These are phyloP conservation scores for Xylaria longipes DNA, from an alignment of 495 filamentous ascomycete species.

Conservation along the genomic window DNA sequence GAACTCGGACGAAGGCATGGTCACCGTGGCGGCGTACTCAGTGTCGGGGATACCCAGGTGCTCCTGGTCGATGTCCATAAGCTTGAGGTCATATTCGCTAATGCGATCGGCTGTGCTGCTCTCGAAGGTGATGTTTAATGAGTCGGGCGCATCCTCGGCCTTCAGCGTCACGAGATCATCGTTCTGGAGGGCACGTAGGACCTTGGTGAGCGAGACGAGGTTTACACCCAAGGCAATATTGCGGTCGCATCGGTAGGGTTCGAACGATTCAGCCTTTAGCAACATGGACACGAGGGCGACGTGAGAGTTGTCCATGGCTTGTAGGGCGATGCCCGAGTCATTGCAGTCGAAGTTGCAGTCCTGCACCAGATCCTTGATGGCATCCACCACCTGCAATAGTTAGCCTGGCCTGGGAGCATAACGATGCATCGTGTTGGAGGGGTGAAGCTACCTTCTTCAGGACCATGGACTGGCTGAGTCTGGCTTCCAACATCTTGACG, in stretches of 20 bases:
- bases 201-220: conserved; percentile 94
- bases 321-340: conserved; percentile 96
- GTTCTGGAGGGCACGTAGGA: conserved; percentile 90
- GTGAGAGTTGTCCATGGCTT: conserved; percentile 99
- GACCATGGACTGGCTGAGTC: conserved; percentile 89
- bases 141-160: conserved; percentile 95
- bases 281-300: conserved; percentile 99
- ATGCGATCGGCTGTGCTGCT: conserved; percentile 85
- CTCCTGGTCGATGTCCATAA: conserved; percentile 99
- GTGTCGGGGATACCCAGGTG: conserved; percentile 98
- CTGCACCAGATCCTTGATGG: conserved; percentile 98
- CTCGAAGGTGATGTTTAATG: conserved; percentile 95
- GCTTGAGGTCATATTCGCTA: conserved; percentile 98
- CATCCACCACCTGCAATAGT: conserved; percentile 82
- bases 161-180: conserved; percentile 96
- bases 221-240: conserved; percentile 99
- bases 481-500: conserved; percentile 84
- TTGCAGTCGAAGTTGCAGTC: conserved; percentile 99
- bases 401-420: neutral
- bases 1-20: conserved; percentile 90
- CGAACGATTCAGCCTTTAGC: conserved; percentile 94
- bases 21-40: conserved; percentile 90
- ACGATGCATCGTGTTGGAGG: neutral
- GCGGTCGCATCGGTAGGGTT: conserved; percentile 96
- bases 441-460: conserved; percentile 82